Conservation (phyloP, 495 filamentous ascomycete genomes). For the Talaromyces proteolyticus region DNA sequence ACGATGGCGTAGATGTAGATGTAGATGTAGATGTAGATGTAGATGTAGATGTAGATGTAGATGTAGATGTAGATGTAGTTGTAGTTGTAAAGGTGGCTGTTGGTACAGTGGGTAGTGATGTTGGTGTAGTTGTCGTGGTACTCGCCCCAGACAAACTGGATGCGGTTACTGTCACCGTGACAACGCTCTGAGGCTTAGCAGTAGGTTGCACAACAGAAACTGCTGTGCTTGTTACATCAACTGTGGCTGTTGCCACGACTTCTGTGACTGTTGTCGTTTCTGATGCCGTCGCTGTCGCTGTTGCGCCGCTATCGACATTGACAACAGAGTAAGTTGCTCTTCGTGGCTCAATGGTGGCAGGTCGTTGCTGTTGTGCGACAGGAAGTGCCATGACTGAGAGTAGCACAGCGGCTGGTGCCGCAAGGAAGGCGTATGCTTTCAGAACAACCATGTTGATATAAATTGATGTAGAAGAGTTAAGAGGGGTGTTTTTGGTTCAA, state of each 20-base stretch:
- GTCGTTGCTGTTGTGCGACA: conserved; percentile 17
- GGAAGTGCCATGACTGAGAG: conserved; percentile 24
- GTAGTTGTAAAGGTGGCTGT: conserved; percentile 3
- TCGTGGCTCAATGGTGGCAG: conserved; percentile 22
- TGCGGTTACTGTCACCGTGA: conserved; percentile 26
- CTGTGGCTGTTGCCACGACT: conserved; percentile 8
- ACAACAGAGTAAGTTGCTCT: conserved; percentile 38
- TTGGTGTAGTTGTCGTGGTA: conserved; percentile 9
- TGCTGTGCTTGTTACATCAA: conserved; percentile 12
- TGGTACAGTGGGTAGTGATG: conserved; percentile 5
- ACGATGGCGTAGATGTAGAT: not conserved
- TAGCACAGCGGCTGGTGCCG: conserved; percentile 24
- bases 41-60: conserved; percentile 12
- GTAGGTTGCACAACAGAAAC: conserved; percentile 9
- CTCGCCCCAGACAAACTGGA: conserved; percentile 18
- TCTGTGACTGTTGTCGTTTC: conserved; percentile 23
- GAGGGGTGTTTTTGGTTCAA: too few relatives aligned
- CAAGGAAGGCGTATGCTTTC: conserved; percentile 28
- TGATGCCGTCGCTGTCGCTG: conserved; percentile 16
- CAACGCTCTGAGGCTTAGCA: not conserved
- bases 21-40: conserved; percentile 8
- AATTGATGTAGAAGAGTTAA: conserved; percentile 7
- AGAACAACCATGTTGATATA: not conserved
- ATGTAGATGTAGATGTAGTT: not conserved
- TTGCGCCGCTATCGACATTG: conserved; percentile 37